A percentile compares a stretch with the other conserved stretches of the same genome.
Evolutionary conservation across 73 alveolate genomes (phyloP).

Genomic region (Blepharisma stoltei): DNA sequence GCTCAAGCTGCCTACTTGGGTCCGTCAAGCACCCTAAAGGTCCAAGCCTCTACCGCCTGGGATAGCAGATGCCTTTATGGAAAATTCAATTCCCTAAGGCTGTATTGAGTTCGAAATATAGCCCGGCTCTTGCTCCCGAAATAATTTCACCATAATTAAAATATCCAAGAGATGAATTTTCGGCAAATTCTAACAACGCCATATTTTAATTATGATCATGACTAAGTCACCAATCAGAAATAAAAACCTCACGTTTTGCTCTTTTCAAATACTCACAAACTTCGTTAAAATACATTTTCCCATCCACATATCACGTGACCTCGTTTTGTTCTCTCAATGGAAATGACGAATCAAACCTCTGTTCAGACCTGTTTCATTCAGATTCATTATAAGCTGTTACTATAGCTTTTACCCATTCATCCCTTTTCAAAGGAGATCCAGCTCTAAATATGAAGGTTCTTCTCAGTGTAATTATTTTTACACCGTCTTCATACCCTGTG

Average conservation of each 20-base stretch:
- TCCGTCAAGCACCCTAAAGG: too few species aligned
- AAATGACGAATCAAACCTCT: constrained; percentile 46
- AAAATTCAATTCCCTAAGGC: too few species aligned
- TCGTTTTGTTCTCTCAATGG: constrained; percentile 42
- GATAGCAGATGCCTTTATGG: too few species aligned
- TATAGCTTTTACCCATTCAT: constrained; percentile 31
- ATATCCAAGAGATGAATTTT: too few species aligned
- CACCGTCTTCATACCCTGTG: constrained; percentile 45
- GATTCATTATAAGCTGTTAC: constrained; percentile 35
- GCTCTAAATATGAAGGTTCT: constrained; percentile 41
- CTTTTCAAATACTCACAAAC: constrained; percentile 41
- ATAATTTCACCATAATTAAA: too few species aligned
- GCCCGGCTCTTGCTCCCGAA: too few species aligned
- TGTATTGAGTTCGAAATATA: too few species aligned
- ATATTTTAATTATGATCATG: constrained; percentile 82
- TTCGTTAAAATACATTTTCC: constrained; percentile 40
- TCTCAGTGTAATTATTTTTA: constrained; percentile 32
- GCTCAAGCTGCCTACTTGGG: too few species aligned
- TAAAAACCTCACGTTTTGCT: constrained; percentile 81
- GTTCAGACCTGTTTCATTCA: constrained; percentile 35
- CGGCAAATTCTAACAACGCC: too few species aligned
- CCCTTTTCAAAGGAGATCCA: constrained; percentile 15
- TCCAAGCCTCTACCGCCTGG: too few species aligned
- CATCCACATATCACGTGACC: constrained; percentile 59
- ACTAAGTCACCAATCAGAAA: constrained; percentile 98